phyloP scores from a whole-genome alignment of 352 stramenopile genomes.

The Globisporangium viniferum region DNA sequence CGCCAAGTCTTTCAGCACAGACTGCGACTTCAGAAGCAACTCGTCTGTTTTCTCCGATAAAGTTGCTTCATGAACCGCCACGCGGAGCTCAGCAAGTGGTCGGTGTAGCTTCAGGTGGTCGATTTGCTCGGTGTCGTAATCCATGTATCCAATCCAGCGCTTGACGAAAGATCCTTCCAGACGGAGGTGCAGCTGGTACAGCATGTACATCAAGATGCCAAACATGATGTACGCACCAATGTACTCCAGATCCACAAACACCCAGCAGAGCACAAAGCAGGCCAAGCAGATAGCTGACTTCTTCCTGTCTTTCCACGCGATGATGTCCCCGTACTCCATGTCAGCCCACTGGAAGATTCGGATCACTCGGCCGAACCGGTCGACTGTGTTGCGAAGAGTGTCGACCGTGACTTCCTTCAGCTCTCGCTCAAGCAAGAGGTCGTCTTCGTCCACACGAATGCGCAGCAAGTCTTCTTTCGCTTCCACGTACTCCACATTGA shows the following conservation, averaged over 20 bases:
- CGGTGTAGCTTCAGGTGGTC: slow-evolving; percentile 74
- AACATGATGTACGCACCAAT: slow-evolving; percentile 61
- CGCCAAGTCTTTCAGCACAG: slow-evolving; percentile 54
- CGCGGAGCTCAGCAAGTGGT: slow-evolving; percentile 61
- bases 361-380: slow-evolving; percentile 65
- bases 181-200: slow-evolving; percentile 67
- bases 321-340: slow-evolving; percentile 71
- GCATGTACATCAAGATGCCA: slow-evolving; percentile 67
- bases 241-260: slow-evolving; percentile 78
- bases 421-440: slow-evolving; percentile 52
- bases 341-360: slow-evolving; percentile 74
- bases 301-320: slow-evolving; percentile 84
- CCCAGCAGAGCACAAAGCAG: slow-evolving; percentile 59
- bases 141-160: slow-evolving; percentile 76
- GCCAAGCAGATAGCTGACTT: slow-evolving; percentile 66
- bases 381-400: slow-evolving; percentile 67
- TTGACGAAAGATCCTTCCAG: slow-evolving; percentile 61
- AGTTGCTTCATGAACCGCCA: slow-evolving; percentile 72
- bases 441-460: slow-evolving; percentile 49
- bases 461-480: slow-evolving; percentile 70
- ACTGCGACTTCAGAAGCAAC: slow-evolving; percentile 58
- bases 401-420: slow-evolving; percentile 82
- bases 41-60: slow-evolving; percentile 51
- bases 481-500: slow-evolving; percentile 69
- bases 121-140: slow-evolving; percentile 70